Conservation (phyloP, 371 early-diverging fungal genomes). For the Mortierella sp. region DNA sequence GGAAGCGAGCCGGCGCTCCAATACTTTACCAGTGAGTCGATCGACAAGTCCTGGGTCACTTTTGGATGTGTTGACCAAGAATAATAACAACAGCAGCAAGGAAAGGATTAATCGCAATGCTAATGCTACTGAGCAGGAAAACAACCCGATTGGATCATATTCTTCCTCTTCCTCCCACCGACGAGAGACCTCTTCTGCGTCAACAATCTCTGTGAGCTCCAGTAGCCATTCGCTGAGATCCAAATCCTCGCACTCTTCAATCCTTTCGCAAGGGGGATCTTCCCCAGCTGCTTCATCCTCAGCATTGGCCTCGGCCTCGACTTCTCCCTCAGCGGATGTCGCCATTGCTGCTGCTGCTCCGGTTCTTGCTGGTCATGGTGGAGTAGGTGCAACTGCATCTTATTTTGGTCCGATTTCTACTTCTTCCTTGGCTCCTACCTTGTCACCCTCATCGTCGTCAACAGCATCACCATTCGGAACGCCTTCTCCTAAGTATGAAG, state of each 20-base stretch:
- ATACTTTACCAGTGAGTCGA: conserved; percentile 13
- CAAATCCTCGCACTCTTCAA: conserved; percentile 28
- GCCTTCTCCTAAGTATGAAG: conserved; percentile 9
- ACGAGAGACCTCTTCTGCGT: conserved; percentile 19
- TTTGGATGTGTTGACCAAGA: not conserved
- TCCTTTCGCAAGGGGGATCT: conserved; percentile 14
- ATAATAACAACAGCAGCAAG: not conserved
- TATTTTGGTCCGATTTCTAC: conserved; percentile 22
- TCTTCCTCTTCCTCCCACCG: conserved; percentile 23
- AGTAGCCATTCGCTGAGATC: conserved; percentile 24
- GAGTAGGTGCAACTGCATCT: not conserved
- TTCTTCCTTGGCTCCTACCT: not conserved
- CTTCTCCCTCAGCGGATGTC: conserved; percentile 8
- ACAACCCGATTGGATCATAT: not conserved
- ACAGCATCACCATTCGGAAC: not conserved
- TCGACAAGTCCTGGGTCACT: not conserved
- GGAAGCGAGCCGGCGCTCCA: conserved; percentile 27
- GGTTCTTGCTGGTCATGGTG: not conserved
- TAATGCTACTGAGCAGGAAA: not conserved
- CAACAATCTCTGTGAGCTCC: conserved; percentile 18
- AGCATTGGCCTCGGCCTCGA: conserved; percentile 16
- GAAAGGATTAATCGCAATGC: not conserved
- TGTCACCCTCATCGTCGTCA: conserved; percentile 4
- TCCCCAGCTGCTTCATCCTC: conserved; percentile 2
- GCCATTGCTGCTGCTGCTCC: not conserved